Conservation (phyloP, 345 rosid genomes). For the Capsella bursapastoris region DNA sequence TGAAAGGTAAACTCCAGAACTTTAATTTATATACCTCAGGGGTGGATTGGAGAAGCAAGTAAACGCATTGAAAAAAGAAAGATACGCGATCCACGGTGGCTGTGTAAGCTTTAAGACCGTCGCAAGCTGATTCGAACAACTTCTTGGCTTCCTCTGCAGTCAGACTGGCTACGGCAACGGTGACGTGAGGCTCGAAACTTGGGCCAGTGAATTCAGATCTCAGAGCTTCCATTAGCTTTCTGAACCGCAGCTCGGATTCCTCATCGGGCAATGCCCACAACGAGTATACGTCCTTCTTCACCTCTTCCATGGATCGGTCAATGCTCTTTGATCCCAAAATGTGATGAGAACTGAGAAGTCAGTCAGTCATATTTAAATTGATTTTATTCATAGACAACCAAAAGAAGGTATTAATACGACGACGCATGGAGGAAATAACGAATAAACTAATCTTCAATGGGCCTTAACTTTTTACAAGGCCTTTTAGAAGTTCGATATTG, state of each 20-base stretch:
- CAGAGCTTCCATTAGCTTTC: slow-evolving; percentile 67
- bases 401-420: no score
- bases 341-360: no score
- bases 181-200: slow-evolving; percentile 79
- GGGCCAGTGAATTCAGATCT: slow-evolving; percentile 82
- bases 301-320: slow-evolving; percentile 23
- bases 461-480: no score
- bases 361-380: no score
- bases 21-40: slow-evolving; percentile 53
- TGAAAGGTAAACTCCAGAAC: neutral
- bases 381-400: no score
- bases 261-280: slow-evolving; percentile 86
- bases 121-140: slow-evolving; percentile 68
- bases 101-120: slow-evolving; percentile 57
- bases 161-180: slow-evolving; percentile 68
- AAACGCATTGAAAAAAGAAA: slow-evolving; percentile 78
- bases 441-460: no score
- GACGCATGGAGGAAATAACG: no score
- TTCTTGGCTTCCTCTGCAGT: slow-evolving; percentile 67
- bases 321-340: no score
- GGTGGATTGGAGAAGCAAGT: slow-evolving; percentile 67
- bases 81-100: slow-evolving; percentile 65
- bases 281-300: slow-evolving; percentile 59
- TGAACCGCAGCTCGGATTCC: slow-evolving; percentile 51
- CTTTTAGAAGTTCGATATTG: no score